Base-by-base conservation (phyloP, 768 basidiomycete species). In the Agrocybe chaxingu region DNA sequence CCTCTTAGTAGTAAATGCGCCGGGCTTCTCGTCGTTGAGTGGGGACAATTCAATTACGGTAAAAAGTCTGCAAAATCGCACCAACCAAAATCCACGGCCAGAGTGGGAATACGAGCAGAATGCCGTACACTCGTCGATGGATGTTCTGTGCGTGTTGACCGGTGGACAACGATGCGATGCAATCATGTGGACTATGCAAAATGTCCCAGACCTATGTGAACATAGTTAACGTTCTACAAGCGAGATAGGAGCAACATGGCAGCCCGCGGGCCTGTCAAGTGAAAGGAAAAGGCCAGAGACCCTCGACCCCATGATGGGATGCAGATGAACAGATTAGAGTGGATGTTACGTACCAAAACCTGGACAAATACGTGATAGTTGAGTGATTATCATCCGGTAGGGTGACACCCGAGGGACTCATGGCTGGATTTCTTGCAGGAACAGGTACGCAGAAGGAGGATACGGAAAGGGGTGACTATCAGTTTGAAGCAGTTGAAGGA, bases 341-440 rank as follows among this genome's bases (percentile, higher is more conserved):
- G 56, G 60, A 47, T 57, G 53, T 62, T 62, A 62, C 60, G 58
- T 62, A 57, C 43, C 43, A 39, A 39, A 51, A 41, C 37, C 18
- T 51, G 46, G 49, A 46, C 51, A 49, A 39, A 48, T 47, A 57
- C 51, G 50, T 56, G 56, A 59, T 59, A 50, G 29, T 54, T 51
- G 49, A 33, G 48, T 42, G 47, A 41, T 47, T 47, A 46, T 52
- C 45, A 19, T 56, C 60, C 60, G 58, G 60, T 35, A 52, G 33
- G 32, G 43, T 54, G 50, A 49, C 53, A 45, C 45, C 58, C 60
- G 60, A 58, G 43, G 57, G 43, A 55, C 45, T 53, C 55, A 45
- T 52, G 49, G 48, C 43, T 39, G 45, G 42, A 45, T 48, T 48
- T 50, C 47, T 51, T 16, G 38, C 40, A 40, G 47, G 42, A 51